These are phyloP conservation scores for Tylopilus sp. DNA, from an alignment of 768 basidiomycete genomes.

Conservation along the genomic window DNA sequence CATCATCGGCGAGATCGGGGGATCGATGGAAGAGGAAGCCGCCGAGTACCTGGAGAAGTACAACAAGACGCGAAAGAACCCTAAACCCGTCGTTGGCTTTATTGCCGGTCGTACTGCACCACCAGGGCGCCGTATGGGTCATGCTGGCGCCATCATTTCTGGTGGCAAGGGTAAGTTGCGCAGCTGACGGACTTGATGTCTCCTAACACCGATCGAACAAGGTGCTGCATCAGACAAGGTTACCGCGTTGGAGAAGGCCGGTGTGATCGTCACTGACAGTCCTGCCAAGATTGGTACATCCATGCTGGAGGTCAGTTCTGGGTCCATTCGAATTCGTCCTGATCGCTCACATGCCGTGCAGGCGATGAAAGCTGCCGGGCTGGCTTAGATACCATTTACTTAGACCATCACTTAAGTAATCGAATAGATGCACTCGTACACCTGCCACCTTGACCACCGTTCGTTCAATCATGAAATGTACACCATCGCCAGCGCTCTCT, in stretches of 20 bases:
- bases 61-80: constrained; percentile 82
- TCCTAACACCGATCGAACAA: constrained; percentile 24
- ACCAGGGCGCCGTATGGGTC: constrained; percentile 96
- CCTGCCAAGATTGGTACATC: constrained; percentile 91
- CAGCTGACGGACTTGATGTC: not conserved
- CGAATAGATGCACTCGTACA: constrained; percentile 9
- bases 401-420: constrained; percentile 37
- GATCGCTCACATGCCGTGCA: constrained; percentile 27
- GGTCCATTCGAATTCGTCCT: not conserved
- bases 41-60: constrained; percentile 92
- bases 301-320: constrained; percentile 78
- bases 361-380: constrained; percentile 78
- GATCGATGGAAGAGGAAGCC: constrained; percentile 99
- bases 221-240: constrained; percentile 95
- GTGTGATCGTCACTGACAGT: constrained; percentile 90
- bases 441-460: not conserved
- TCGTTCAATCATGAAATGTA: constrained; percentile 22
- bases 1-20: constrained; percentile 98
- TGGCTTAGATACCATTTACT: constrained; percentile 45
- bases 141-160: constrained; percentile 96
- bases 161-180: constrained; percentile 82
- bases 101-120: constrained; percentile 98
- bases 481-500: constrained; percentile 44
- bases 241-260: constrained; percentile 83
- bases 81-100: constrained; percentile 97